Evolutionary conservation across 352 stramenopile genomes (phyloP).

Genomic region (Hyaloperonospora brassicae): DNA sequence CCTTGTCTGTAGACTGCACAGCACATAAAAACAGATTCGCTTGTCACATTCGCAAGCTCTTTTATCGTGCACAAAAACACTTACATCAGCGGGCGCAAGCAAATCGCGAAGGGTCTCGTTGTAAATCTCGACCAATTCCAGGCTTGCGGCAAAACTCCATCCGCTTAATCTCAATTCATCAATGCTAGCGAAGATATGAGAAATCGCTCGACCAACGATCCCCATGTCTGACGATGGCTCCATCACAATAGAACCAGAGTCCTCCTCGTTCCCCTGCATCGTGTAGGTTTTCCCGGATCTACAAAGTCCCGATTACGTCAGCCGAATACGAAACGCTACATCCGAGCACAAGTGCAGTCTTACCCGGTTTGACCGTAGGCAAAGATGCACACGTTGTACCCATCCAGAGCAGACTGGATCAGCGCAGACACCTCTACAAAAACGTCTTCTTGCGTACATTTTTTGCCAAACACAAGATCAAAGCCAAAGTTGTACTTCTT

Average conservation of each 20-base stretch:
- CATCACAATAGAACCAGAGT: constrained; percentile 25
- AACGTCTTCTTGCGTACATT: constrained; percentile 91
- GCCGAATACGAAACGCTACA: background rate
- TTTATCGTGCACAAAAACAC: constrained; percentile 6
- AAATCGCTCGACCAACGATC: constrained; percentile 72
- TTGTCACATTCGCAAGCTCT: constrained; percentile 2
- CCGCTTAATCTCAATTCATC: constrained; percentile 51
- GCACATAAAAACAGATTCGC: background rate
- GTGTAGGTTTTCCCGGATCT: constrained; percentile 86
- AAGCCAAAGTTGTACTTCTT: constrained; percentile 95
- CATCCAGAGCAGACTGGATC: constrained; percentile 92
- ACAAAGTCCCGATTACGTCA: constrained; percentile 1
- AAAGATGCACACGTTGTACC: constrained; percentile 95
- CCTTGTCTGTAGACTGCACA: constrained; percentile 49
- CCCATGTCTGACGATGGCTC: constrained; percentile 52
- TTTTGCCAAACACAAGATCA: constrained; percentile 94
- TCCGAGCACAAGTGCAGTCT: constrained; percentile 1
- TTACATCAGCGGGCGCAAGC: constrained; percentile 53
- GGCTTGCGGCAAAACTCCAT: constrained; percentile 61
- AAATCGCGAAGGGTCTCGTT: constrained; percentile 95
- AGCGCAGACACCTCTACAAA: constrained; percentile 94
- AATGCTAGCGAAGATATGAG: constrained; percentile 68
- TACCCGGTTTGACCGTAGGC: constrained; percentile 85
- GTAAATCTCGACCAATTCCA: constrained; percentile 96
- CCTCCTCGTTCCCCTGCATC: constrained; percentile 68